A percentile compares a stretch with the other conserved stretches of the same genome.
These are phyloP conservation scores for Rasamsonia emersonii DNA, from an alignment of 2,329 filamentous ascomycete genomes.

Conservation along the genomic window DNA sequence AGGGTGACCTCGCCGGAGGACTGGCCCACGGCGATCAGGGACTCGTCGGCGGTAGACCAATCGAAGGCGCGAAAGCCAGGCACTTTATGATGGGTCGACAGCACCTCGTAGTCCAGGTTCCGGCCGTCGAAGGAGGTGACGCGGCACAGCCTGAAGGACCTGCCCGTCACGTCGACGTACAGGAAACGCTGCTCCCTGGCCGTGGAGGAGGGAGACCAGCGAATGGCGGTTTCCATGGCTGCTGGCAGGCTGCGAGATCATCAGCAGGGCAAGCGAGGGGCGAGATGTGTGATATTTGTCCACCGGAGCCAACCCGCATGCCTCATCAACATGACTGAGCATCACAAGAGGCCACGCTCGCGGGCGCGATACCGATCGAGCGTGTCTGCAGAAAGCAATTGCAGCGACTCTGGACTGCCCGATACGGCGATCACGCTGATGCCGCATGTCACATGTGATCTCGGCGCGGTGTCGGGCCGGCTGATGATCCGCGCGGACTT, in stretches of 20 bases:
- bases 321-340: too few species aligned
- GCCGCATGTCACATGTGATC: too few species aligned
- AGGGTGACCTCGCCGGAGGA: conserved; percentile 54
- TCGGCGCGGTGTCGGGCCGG: conserved; percentile 25
- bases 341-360: too few species aligned
- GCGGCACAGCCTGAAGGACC: conserved; percentile 50
- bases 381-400: too few species aligned
- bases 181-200: conserved; percentile 48
- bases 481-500: conserved; percentile 15
- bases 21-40: conserved; percentile 52
- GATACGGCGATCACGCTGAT: conserved; percentile 14
- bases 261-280: background rate
- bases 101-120: conserved; percentile 43
- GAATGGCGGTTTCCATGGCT: conserved; percentile 52
- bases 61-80: conserved; percentile 58
- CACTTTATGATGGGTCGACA: conserved; percentile 47
- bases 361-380: too few species aligned
- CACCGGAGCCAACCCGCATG: too few species aligned
- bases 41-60: conserved; percentile 53
- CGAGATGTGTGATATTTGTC: too few species aligned
- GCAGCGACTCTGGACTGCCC: conserved; percentile 18
- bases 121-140: conserved; percentile 33
- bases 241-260: background rate
- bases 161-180: conserved; percentile 52
- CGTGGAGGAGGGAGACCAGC: conserved; percentile 54